A percentile compares a stretch with the other conserved stretches of the same genome.
These are phyloP conservation scores for Neurospora tetraspora DNA, from an alignment of 495 filamentous ascomycete species.

Conservation along the genomic window DNA sequence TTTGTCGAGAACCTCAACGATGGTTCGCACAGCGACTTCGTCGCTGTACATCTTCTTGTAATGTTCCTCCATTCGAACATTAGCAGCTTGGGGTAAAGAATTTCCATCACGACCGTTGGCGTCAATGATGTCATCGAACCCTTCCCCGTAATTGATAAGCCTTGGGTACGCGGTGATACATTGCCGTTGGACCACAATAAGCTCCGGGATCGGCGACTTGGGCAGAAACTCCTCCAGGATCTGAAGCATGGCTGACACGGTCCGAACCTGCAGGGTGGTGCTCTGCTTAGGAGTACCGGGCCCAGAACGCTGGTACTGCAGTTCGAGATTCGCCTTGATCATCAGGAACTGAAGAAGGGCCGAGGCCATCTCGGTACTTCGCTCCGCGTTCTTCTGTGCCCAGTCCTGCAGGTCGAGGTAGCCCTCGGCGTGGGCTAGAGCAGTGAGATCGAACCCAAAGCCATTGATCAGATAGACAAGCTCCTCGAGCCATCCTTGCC, in stretches of 20 bases:
- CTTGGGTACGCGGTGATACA: conserved; percentile 93
- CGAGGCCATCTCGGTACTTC: conserved; percentile 49
- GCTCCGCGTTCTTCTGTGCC: conserved; percentile 56
- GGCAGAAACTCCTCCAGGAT: conserved; percentile 58
- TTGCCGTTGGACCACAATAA: conserved; percentile 59
- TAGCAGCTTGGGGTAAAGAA: conserved; percentile 62
- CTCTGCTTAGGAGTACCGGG: conserved; percentile 37
- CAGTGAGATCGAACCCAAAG: conserved; percentile 81
- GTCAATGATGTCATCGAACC: conserved; percentile 81
- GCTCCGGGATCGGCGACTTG: conserved; percentile 35
- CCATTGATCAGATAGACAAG: conserved; percentile 63
- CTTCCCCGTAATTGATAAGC: conserved; percentile 91
- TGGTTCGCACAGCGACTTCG: conserved; percentile 67
- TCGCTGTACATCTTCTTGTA: conserved; percentile 95
- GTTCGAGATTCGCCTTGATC: conserved; percentile 76
- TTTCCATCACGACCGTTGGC: conserved; percentile 72
- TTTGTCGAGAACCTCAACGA: conserved; percentile 68
- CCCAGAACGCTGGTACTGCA: conserved; percentile 42
- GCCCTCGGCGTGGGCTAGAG: conserved; percentile 74
- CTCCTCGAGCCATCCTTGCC: conserved; percentile 73
- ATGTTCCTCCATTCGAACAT: conserved; percentile 88
- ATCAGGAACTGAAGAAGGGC: conserved; percentile 63
- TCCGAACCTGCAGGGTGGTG: conserved; percentile 64
- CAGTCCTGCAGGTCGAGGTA: conserved; percentile 74
- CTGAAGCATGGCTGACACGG: conserved; percentile 70